phyloP scores from a whole-genome alignment of 768 basidiomycete species.

The Tephrocybe sp. region DNA sequence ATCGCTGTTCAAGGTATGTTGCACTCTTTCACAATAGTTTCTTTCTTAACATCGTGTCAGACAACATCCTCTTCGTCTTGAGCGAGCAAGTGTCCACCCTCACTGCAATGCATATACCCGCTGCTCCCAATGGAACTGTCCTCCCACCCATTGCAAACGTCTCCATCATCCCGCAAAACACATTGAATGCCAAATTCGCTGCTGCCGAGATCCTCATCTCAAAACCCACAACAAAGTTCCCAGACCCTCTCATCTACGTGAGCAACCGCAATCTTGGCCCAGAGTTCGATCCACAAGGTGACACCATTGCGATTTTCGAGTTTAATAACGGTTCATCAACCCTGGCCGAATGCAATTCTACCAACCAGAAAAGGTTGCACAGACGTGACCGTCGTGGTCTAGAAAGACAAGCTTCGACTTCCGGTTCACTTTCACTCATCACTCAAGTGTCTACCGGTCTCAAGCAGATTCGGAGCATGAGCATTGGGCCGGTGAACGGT shows the following conservation, averaged over 20 bases:
- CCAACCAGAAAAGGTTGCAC: constrained; percentile 21
- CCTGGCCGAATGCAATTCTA: not conserved
- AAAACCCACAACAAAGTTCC: constrained; percentile 38
- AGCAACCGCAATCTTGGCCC: constrained; percentile 58
- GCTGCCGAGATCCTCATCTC: constrained; percentile 58
- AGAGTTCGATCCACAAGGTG: constrained; percentile 45
- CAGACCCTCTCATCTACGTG: constrained; percentile 48
- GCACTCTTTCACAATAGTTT: not conserved
- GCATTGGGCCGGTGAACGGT: constrained; percentile 39
- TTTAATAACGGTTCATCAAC: constrained; percentile 26
- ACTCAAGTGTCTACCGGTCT: constrained; percentile 55
- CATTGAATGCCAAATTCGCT: constrained; percentile 40
- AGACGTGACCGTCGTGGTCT: not conserved
- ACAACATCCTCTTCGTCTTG: constrained; percentile 48
- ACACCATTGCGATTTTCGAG: constrained; percentile 58
- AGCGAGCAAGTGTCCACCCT: constrained; percentile 55
- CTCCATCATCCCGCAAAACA: constrained; percentile 40
- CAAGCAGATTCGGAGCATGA: constrained; percentile 56
- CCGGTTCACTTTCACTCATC: constrained; percentile 34
- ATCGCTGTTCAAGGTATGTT: constrained; percentile 35
- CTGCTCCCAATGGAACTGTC: constrained; percentile 47
- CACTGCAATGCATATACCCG: constrained; percentile 49
- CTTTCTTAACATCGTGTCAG: no score
- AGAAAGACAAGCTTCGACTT: not conserved
- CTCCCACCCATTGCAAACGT: constrained; percentile 43